Evolutionary conservation across 106 monocot species (phyloP).

Genomic region (Dactylorhiza incarnata): DNA sequence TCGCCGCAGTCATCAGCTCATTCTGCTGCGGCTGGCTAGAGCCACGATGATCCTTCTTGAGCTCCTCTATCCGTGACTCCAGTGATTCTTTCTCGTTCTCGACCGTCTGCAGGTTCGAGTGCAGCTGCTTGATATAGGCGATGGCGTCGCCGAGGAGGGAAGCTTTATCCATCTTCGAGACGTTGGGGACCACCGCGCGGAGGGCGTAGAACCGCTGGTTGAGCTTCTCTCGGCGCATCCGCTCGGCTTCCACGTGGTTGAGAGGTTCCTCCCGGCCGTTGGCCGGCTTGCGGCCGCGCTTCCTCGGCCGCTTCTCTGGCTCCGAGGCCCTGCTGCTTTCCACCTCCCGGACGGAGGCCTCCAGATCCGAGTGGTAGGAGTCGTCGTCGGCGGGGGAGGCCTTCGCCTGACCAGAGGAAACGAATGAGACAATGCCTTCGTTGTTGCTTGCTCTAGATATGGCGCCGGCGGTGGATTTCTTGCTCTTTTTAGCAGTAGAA

Average conservation of each 20-base stretch:
- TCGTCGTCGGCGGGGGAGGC: constrained; percentile 15
- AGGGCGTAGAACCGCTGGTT: constrained; percentile 94
- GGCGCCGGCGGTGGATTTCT: constrained; percentile 31
- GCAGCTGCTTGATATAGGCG: constrained; percentile 73
- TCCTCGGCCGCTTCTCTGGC: constrained; percentile 56
- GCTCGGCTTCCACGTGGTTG: constrained; percentile 92
- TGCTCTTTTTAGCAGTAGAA: constrained; percentile 27
- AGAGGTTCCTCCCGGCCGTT: constrained; percentile 84
- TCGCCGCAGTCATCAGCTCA: constrained; percentile 1
- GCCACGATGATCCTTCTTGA: constrained; percentile 28
- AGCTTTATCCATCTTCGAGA: constrained; percentile 97
- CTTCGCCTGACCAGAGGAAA: constrained; percentile 21
- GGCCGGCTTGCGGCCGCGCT: constrained; percentile 82
- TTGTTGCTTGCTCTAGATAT: constrained; percentile 39
- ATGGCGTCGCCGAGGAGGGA: constrained; percentile 86
- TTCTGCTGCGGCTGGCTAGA: constrained; percentile 1
- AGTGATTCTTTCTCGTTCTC: constrained; percentile 47
- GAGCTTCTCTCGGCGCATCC: constrained; percentile 84
- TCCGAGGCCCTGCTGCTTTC: constrained; percentile 45
- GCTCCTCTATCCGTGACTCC: constrained; percentile 24
- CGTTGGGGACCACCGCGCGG: constrained; percentile 87
- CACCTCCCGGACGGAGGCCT: constrained; percentile 65
- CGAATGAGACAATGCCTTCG: constrained; percentile 80
- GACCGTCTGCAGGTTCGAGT: constrained; percentile 22
- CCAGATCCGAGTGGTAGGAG: constrained; percentile 76